Base-by-base conservation (phyloP, 768 basidiomycete species). In the Suillus occidentalis region DNA sequence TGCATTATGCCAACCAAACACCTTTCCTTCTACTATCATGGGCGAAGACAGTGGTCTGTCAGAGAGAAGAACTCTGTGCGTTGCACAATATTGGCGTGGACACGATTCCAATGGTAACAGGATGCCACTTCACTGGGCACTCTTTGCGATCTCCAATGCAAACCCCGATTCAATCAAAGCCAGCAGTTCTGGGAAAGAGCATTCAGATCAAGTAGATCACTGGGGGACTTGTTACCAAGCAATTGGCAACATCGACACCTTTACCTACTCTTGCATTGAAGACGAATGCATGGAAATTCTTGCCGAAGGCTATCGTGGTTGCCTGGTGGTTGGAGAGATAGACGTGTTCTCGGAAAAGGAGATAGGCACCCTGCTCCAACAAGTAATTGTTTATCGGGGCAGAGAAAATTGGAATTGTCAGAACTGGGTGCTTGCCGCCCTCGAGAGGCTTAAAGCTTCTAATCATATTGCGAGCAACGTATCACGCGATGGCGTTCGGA, bases 381-480 rank as follows among this genome's bases (percentile, higher is more conserved):
- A 73, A 61, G 70, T 76, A 4, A 34, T 25, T 61, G 62, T 74
- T 20, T 67, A 70, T 63, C 70, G 69, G n/a, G 69, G 67, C 60
- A 73, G 65, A 45, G 71, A 72, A 66, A 71, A 76, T 47, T 76
- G 76, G 76, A 76, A 76, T 12, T 73, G 70, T 39, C 76, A 76
- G 64, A 75, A 25, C 57, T 76, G 75, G 73, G 72, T 74, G 10
- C 69, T 71, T 31, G 66, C 60, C 5, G 68, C 73, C 7, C 65
- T 75, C 1, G 74, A 74, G 42, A 66, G 65, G 47, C 67, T 77
- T 63, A 73, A 59, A 62, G 61, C 58, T 8, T 62, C 64, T 6
- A 65, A 43, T 50, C 34, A 71, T 56, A 52, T 77, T 53, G 66
- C 63, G 28, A 42, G 65, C 8, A 66, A 68, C 34, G 42, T 74